phyloP scores from a whole-genome alignment of 169 alveolate species.

The Cyclospora cayetanensis region DNA sequence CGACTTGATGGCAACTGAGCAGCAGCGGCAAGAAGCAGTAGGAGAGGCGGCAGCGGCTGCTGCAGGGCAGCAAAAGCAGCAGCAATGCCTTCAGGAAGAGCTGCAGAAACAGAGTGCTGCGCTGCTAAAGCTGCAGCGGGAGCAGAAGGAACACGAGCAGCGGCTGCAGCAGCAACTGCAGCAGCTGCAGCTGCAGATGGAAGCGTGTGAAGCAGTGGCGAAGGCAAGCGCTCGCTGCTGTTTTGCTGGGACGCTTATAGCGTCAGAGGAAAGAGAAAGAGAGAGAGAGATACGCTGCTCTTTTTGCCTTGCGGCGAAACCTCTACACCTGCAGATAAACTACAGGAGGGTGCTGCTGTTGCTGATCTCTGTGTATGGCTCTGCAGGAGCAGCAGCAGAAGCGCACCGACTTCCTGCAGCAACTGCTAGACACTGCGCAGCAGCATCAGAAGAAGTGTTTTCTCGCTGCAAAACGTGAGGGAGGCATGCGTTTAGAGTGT shows the following conservation, averaged over 20 bases:
- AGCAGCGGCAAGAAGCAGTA: neutral
- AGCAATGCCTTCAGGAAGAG: neutral
- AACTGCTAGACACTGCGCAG: neutral
- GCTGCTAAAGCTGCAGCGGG: neutral
- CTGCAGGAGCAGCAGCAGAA: slow-evolving; percentile 8
- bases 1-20: neutral
- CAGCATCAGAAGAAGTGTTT: neutral
- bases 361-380: neutral
- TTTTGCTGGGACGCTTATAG: neutral
- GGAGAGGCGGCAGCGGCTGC: neutral
- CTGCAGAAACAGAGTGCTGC: neutral
- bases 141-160: slow-evolving; percentile 30
- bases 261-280: neutral
- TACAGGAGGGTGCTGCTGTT: neutral
- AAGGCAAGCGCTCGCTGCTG: slow-evolving; percentile 6
- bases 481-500: too few species aligned
- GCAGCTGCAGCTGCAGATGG: neutral
- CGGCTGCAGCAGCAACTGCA: neutral
- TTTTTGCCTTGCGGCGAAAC: too few species aligned
- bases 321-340: neutral
- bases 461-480: neutral
- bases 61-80: slow-evolving; percentile 43
- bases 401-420: neutral
- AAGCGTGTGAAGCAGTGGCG: neutral
- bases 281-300: too few species aligned